Evolutionary conservation across 108 stramenopile species (phyloP), one percentile per base, ranked within the genome.

Genomic region (Parietichytrium sp.): DNA sequence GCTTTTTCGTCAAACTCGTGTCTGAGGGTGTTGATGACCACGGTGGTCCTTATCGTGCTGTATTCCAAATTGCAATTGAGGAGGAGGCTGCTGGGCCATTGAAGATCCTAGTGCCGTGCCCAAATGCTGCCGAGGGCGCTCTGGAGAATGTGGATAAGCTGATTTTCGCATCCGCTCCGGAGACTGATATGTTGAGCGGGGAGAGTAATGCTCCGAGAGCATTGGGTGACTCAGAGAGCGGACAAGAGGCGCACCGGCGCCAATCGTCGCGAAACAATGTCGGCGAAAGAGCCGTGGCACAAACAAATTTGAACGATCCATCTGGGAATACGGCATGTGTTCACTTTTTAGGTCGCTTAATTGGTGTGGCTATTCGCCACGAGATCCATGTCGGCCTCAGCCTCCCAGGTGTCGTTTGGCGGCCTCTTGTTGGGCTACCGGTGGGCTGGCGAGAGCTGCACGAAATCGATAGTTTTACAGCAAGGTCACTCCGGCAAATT

Each of bases 21-120:
- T 84, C 86, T 26, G 88, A 90, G 55, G 87, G 88, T 3, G 89
- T 88, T 18, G 84, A 89, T 48, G 89, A 90, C 87, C 85, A 90
- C 53, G 89, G 89, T 16, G 89, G 89, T 18, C 89, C 89, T 2
- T 90, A 90, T 48, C 85, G 89, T 26, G 88, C 87, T 23, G 78
- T 89, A 18, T 87, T 90, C 61, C 87, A 89, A 6, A 80, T 25
- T 29, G 72, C 49, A 7, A 26, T 47, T 4, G 61, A 26, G 26
- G 20, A 45, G 7, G 82, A 82, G 42, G 79, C 82, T 0, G 61
- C 82, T 4, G 82, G 82, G 15, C 82, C 82, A 13, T 61, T 82
- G 1, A 18, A 48, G 20, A n/a, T 82, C 6, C 79, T 82, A 18
- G 30, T 82, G 2, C 82, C 82, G n/a, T 79, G 82, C 38, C 82